Percentiles rank a stretch among this genome's conserved stretches.
phyloP scores from a whole-genome alignment of 2,329 filamentous ascomycete species.

The Geosmithia flava region DNA sequence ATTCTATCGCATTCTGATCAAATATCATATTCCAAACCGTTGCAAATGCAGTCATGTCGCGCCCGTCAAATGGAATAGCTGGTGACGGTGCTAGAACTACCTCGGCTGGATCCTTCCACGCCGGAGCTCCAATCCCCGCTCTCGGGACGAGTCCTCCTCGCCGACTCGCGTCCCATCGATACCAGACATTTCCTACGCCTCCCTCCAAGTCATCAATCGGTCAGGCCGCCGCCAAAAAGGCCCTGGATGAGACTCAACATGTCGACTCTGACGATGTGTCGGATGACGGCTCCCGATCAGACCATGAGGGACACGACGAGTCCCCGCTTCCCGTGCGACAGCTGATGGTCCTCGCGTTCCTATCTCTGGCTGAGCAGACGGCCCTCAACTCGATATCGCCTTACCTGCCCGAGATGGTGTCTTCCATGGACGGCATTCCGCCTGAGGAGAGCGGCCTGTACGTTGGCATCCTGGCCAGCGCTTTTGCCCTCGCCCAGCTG shows the following conservation, averaged over 20 bases:
- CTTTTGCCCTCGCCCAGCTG: slow-evolving; percentile 87
- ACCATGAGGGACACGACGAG: slow-evolving; percentile 26
- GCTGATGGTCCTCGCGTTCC: slow-evolving; percentile 72
- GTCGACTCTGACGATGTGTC: slow-evolving; percentile 8
- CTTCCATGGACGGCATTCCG: slow-evolving; percentile 70
- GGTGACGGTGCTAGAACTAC: slow-evolving; percentile 4
- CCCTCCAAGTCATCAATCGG: too few species aligned
- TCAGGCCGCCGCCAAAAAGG: slow-evolving; percentile 46
- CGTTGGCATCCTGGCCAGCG: slow-evolving; percentile 79
- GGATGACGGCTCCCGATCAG: slow-evolving; percentile 9
- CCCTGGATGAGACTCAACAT: slow-evolving; percentile 37
- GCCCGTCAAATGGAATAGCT: slow-evolving; percentile 1
- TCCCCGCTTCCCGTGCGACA: slow-evolving; percentile 75
- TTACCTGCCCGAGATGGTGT: slow-evolving; percentile 88
- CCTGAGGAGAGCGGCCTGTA: slow-evolving; percentile 66
- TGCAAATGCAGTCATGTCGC: slow-evolving; percentile 3
- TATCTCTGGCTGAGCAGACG: slow-evolving; percentile 88
- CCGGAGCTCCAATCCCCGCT: slow-evolving; percentile 34
- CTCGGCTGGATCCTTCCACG: slow-evolving; percentile 37
- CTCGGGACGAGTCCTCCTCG: slow-evolving; percentile 14
- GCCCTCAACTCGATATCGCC: slow-evolving; percentile 93
- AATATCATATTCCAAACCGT: neutral
- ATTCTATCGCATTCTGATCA: neutral
- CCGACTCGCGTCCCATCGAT: slow-evolving; percentile 41
- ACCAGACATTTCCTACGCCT: slow-evolving; percentile 68